Evolutionary conservation across 176 grass and related monocot species (phyloP).

Genomic region (Rhynchospora breviuscula): DNA sequence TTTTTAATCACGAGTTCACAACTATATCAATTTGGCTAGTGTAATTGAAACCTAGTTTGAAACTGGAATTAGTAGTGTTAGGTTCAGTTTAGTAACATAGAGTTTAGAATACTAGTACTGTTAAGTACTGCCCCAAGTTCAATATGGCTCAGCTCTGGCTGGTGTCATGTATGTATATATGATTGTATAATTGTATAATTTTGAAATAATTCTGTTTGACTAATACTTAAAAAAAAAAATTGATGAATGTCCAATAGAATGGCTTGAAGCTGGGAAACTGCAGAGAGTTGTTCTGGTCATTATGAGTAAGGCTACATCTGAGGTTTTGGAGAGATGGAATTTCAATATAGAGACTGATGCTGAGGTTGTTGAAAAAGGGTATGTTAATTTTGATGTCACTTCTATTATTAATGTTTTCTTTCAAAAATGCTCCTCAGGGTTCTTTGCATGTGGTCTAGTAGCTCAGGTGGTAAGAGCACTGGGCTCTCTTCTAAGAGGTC

Average conservation of each 20-base stretch:
- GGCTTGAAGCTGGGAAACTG: constrained; percentile 83
- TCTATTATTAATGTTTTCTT: neutral
- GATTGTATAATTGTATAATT: neutral
- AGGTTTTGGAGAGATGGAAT: constrained; percentile 97
- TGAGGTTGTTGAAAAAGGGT: constrained; percentile 92
- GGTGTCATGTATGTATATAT: neutral
- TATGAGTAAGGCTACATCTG: constrained; percentile 82
- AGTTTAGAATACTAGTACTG: neutral
- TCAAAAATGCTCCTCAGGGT: neutral
- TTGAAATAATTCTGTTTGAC: neutral
- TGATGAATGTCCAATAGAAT: constrained; percentile 41
- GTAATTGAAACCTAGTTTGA: neutral
- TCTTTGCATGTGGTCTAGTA: constrained; percentile 1
- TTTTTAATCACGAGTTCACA: neutral
- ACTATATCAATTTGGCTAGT: neutral
- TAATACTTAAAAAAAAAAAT: neutral
- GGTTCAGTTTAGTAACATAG: neutral
- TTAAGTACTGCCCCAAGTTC: neutral
- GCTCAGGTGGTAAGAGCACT: too few species aligned
- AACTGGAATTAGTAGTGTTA: neutral
- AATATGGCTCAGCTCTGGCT: neutral
- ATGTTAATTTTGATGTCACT: neutral
- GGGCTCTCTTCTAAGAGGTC: too few species aligned
- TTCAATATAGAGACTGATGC: constrained; percentile 83
- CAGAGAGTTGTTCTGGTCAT: constrained; percentile 92